Base-by-base conservation (phyloP, 2,329 filamentous ascomycete genomes). In the Blumeria hordei region DNA sequence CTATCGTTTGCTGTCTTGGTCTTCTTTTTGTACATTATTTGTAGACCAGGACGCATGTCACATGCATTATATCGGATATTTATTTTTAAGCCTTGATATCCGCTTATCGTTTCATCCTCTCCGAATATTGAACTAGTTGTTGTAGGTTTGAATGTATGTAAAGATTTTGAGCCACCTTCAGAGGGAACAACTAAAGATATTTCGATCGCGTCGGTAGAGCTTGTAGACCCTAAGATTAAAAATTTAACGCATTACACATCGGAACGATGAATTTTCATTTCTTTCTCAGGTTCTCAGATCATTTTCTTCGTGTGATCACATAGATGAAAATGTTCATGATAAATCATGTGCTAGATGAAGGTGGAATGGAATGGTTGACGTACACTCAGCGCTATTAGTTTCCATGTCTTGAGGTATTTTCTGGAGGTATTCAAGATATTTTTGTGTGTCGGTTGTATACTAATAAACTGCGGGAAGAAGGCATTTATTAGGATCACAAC, bases 51-150 rank as follows among this genome's bases (percentile, higher is more conserved):
- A 60, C 81, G 80, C 70, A 96, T 79, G 65, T 95, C 84, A 65
- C 72, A 75, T 14, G 76, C 74, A 64, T 78, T 71, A 61, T 73
- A 81, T 58, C 78, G 78, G 55, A 96, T 70, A 59, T 78, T 77
- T 64, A 96, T 81, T 59, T 79, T 78, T 55, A 94, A 74, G 55
- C 80, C 79, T 65, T 87, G 81, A 72, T 95, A 94, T 39, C 90
- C 90, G 62, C 94, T 88, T 59, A 96, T 90, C 34, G 75, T 77
- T 68, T 98, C 88, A 8, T 92, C 82, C n/a, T 96, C 83, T 63
- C 87, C 87, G 62, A 96, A 95, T 59, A 98, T 83, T 1, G 86
- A 73, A 67, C 96, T 94, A 16, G 90, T 95, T 67, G 88, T 93
- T 64, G 78, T 77, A 0, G 92, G 93, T 58, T 85, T 75, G 67